A percentile compares a stretch with the other conserved stretches of the same genome.
Evolutionary conservation across 768 basidiomycete genomes (phyloP).

Genomic region (Cystofilobasidium macerans): DNA sequence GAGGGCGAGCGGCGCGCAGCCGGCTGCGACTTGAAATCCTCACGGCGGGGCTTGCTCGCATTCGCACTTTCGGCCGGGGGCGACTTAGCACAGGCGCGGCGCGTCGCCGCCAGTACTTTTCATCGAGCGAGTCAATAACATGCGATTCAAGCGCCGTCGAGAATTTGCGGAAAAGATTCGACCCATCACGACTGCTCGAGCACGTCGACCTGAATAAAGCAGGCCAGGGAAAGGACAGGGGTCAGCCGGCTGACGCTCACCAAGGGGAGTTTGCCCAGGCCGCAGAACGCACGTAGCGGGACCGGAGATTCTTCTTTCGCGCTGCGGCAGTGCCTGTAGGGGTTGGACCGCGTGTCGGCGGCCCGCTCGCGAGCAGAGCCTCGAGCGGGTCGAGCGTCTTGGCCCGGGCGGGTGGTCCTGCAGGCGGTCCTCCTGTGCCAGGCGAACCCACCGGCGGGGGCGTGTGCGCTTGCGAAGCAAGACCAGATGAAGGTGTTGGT

Average conservation of each 20-base stretch:
- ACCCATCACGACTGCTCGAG: not conserved
- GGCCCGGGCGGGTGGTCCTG: conserved; percentile 27
- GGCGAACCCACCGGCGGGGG: too few relatives aligned
- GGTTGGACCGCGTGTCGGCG: conserved; percentile 46
- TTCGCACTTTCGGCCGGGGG: too few relatives aligned
- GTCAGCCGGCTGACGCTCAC: not conserved
- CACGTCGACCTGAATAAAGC: not conserved
- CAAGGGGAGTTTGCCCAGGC: too few relatives aligned
- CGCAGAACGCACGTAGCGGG: conserved; percentile 66
- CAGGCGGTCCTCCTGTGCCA: conserved; percentile 22
- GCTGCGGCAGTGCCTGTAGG: conserved; percentile 49
- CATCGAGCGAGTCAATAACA: too few relatives aligned
- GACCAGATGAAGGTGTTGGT: conserved; percentile 42
- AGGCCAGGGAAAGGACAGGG: not conserved
- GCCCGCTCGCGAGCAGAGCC: conserved; percentile 12
- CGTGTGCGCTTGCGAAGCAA: too few relatives aligned
- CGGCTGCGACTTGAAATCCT: too few relatives aligned
- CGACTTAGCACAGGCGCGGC: too few relatives aligned
- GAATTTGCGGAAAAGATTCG: too few relatives aligned
- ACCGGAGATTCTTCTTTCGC: conserved; percentile 61
- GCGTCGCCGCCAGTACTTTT: too few relatives aligned
- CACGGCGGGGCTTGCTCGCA: too few relatives aligned
- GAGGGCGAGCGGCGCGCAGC: too few relatives aligned
- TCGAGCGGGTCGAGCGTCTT: not conserved
- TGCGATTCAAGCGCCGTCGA: too few relatives aligned